Evolutionary conservation across 176 grass and related monocot genomes (phyloP), one percentile per base, ranked within the genome.

Genomic region (Miscanthus lutarioriparius): DNA sequence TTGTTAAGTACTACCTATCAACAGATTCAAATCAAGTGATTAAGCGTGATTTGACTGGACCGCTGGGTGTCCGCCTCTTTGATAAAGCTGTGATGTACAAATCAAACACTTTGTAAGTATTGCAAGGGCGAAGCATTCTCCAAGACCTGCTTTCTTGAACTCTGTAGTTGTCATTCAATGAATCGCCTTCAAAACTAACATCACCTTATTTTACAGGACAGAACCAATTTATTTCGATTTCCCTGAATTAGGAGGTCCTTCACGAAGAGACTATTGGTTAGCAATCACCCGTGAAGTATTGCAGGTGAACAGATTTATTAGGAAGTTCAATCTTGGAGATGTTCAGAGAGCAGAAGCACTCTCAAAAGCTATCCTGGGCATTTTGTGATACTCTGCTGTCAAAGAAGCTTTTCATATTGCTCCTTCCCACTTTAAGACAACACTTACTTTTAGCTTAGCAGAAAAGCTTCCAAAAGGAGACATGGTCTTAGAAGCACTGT

Each of bases 391-490:
- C 78, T 91, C 91, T 83, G 85, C 92, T 82, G 77, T 98, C 37
- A 98, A 91, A 92, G 89, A 95, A 63, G 84, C 83, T 80, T 98
- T 98, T 84, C 87, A 87, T 85, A 83, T 90, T 72, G 80, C 86
- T 76, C 92, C 92, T 23, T 94, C 92, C n/a, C 85, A 95, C 72
- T 95, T 98, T 36, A 95, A 95, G 83, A 98, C 90, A 39, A 91
- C 72, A 74, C 89, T 98, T 85, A 82, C 95, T 65, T 95, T 98
- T 83, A 95, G 90, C 91, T 88, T 95, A 54, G 87, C 89, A 77
- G 93, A 98, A 90, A 89, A 92, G 58, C 92, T 98, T 91, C 92
- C 95, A 41, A 98, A 92, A 93, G 95, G 92, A 67, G 95, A 95
- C 39, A 85, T 86, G 73, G 89, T 98, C 44, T 88, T 95, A 88